phyloP scores from a whole-genome alignment of 169 alveolate species.

The Theileria annulata region DNA sequence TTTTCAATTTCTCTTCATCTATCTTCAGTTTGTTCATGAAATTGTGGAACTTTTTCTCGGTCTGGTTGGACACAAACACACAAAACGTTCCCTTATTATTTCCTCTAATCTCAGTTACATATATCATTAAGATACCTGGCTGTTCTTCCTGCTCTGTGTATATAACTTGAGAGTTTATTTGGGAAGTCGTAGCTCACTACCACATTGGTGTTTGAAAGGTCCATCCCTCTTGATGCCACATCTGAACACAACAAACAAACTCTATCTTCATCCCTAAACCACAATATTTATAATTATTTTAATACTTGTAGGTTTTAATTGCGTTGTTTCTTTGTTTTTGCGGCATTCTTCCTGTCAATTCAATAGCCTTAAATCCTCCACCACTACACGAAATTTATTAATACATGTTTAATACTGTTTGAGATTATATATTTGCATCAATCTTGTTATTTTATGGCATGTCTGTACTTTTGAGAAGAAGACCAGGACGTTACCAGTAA shows the following conservation, averaged over 20 bases:
- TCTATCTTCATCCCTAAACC: constrained; percentile 8
- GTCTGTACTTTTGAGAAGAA: constrained; percentile 37
- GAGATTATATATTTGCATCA: constrained; percentile 26
- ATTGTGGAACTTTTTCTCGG: constrained; percentile 5
- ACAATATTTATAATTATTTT: background rate
- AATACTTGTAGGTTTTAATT: constrained; percentile 22
- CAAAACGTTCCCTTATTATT: constrained; percentile 27
- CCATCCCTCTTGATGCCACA: constrained; percentile 97
- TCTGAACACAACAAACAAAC: constrained; percentile 92
- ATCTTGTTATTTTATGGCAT: constrained; percentile 34
- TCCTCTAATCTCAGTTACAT: constrained; percentile 9
- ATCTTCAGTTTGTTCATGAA: constrained; percentile 23
- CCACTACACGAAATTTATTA: background rate
- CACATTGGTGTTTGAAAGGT: constrained; percentile 89
- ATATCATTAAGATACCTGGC: constrained; percentile 85
- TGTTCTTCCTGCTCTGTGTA: constrained; percentile 96
- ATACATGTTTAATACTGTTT: background rate
- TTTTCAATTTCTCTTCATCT: background rate
- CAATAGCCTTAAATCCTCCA: constrained; percentile 24
- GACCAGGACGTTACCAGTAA: constrained; percentile 36
- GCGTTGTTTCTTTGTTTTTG: constrained; percentile 31
- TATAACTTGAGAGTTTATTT: constrained; percentile 87
- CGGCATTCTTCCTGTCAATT: constrained; percentile 30
- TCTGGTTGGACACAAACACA: constrained; percentile 24
- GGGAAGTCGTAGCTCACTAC: constrained; percentile 98